Percentiles rank a stretch among this genome's conserved stretches.
These are phyloP conservation scores for Komagataella kurtzmanii DNA, from an alignment of 805 yeast genomes.

Conservation along the genomic window DNA sequence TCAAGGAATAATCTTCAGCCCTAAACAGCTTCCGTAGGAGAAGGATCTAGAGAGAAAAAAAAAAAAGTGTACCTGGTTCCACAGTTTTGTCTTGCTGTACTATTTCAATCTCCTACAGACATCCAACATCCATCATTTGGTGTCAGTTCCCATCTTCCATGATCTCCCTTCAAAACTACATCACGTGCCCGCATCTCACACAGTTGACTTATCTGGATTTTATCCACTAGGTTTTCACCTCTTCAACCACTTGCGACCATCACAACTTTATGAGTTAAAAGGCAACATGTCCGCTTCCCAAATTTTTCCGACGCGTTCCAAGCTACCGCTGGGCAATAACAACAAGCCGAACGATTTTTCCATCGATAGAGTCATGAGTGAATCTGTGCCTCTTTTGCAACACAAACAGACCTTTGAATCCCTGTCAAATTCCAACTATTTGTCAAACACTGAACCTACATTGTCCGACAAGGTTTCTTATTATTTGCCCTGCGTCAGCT, in stretches of 20 bases:
- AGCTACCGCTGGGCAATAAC: background rate
- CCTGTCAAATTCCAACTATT: background rate
- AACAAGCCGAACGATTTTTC: background rate
- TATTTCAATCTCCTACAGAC: background rate
- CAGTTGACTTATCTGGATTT: background rate
- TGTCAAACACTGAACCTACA: background rate
- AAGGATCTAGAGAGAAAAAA: background rate
- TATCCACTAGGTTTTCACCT: background rate
- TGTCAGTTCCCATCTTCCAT: no score
- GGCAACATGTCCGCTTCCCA: background rate
- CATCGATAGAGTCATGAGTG: background rate
- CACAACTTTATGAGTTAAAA: background rate
- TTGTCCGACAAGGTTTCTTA: slow-evolving; percentile 29
- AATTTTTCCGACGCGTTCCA: background rate
- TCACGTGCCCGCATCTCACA: background rate
- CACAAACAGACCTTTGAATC: background rate
- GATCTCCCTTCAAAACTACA: background rate
- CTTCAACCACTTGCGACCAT: background rate
- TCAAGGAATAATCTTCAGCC: background rate
- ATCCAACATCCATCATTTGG: background rate
- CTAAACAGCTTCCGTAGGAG: background rate
- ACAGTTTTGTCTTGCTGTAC: no score
- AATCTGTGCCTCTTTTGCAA: background rate
- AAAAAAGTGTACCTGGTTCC: background rate
- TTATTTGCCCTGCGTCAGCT: slow-evolving; percentile 53